phyloP scores from a whole-genome alignment of 129 eudicot genomes.

The Apium graveolens region DNA sequence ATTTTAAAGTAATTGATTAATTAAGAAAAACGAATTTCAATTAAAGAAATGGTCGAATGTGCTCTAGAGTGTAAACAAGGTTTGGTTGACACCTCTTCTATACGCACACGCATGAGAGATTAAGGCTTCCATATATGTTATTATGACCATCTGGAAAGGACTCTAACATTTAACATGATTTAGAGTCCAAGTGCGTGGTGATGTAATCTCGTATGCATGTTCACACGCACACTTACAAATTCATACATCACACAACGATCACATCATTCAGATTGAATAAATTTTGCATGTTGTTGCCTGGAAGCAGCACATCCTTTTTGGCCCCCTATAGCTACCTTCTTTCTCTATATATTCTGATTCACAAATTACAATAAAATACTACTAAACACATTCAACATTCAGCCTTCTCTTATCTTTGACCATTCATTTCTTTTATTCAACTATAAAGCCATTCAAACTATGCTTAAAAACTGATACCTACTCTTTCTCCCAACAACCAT shows the following conservation, averaged over 20 bases:
- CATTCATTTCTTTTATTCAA: background rate
- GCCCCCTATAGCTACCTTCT: background rate
- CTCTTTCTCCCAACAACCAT: background rate
- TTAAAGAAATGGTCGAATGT: no score
- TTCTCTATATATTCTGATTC: background rate
- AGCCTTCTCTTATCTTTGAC: conserved; percentile 1
- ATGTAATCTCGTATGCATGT: conserved; percentile 7
- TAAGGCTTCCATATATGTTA: no score
- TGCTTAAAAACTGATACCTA: background rate
- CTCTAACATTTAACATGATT: background rate
- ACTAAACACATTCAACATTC: background rate
- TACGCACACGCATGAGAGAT: no score
- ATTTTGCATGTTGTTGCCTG: background rate
- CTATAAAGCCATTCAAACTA: conserved; percentile 11
- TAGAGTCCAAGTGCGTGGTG: background rate
- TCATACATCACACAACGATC: background rate
- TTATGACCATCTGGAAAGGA: conserved; percentile 3
- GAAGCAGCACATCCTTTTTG: conserved; percentile 7
- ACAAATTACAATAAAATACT: background rate
- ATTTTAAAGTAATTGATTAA: no score
- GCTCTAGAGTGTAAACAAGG: background rate
- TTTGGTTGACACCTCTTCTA: background rate
- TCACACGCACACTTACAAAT: background rate
- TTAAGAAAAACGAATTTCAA: no score
- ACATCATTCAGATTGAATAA: background rate